phyloP scores from a whole-genome alignment of 2,329 filamentous ascomycete species.

The Aureobasidium melanogenum region DNA sequence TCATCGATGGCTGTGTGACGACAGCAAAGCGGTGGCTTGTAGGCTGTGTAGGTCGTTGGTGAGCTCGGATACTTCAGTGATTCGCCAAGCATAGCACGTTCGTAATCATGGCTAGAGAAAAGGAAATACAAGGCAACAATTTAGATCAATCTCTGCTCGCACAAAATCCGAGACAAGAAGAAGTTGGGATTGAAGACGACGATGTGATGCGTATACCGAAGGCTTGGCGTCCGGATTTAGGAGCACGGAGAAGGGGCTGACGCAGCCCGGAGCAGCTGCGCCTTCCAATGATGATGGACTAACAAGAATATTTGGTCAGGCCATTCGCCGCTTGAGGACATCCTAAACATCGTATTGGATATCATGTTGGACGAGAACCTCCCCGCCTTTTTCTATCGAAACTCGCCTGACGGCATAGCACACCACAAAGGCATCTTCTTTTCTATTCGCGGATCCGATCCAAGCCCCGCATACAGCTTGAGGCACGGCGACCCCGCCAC shows the following conservation, averaged over 20 bases:
- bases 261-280: not conserved
- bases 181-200: not conserved
- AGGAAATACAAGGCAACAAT: not conserved
- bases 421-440: constrained; percentile 47
- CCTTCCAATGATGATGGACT: not conserved
- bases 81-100: not conserved
- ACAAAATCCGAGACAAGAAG: not conserved
- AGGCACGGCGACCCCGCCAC: constrained; percentile 63
- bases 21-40: not conserved
- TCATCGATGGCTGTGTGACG: not conserved
- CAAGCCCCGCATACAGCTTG: constrained; percentile 69
- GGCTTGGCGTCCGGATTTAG: not conserved
- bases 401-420: constrained; percentile 39
- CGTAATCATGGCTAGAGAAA: not conserved
- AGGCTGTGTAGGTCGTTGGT: not conserved
- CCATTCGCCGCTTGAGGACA: not conserved
- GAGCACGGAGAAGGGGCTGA: constrained; percentile 1
- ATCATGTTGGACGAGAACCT: constrained; percentile 87
- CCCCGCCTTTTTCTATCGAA: constrained; percentile 59
- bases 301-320: constrained; percentile 1
- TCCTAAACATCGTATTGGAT: not conserved
- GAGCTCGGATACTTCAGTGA: not conserved
- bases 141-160: not conserved
- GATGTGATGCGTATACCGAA: not conserved
- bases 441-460: constrained; percentile 70